A percentile compares a stretch with the other conserved stretches of the same genome.
These are phyloP conservation scores for Paramecium primaurelia DNA, from an alignment of 73 alveolate species.

Conservation along the genomic window DNA sequence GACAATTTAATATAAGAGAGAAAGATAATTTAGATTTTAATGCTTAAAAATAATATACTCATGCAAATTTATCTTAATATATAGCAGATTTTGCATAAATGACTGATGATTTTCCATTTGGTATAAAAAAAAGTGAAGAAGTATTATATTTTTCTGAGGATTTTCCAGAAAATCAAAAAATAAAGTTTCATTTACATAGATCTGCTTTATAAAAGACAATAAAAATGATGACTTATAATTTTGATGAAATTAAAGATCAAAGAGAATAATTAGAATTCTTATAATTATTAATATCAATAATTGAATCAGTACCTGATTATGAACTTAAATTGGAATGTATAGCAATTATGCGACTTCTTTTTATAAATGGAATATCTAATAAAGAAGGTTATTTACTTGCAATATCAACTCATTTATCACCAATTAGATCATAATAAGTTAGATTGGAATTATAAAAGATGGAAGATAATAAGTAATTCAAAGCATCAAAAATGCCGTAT, in stretches of 20 bases:
- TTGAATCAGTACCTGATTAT: constrained; percentile 1
- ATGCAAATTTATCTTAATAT: not conserved
- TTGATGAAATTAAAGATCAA: constrained; percentile 6
- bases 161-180: constrained; percentile 10
- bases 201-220: not conserved
- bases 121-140: not conserved
- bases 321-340: constrained; percentile 26
- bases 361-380: not conserved
- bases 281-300: not conserved
- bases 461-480: not conserved
- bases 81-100: not conserved
- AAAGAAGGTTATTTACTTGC: not conserved
- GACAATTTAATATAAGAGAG: not conserved
- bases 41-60: not conserved
- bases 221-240: constrained; percentile 35
- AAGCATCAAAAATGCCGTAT: not conserved
- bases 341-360: not conserved
- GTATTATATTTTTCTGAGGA: not conserved
- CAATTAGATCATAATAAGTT: not conserved
- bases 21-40: not conserved
- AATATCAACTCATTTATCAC: not conserved
- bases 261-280: constrained; percentile 5
- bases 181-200: not conserved
- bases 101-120: constrained; percentile 37
- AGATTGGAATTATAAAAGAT: not conserved